Evolutionary conservation across 495 filamentous ascomycete genomes (phyloP), one percentile per base, ranked within the genome.

Genomic region (Aspergillus nanangensis): DNA sequence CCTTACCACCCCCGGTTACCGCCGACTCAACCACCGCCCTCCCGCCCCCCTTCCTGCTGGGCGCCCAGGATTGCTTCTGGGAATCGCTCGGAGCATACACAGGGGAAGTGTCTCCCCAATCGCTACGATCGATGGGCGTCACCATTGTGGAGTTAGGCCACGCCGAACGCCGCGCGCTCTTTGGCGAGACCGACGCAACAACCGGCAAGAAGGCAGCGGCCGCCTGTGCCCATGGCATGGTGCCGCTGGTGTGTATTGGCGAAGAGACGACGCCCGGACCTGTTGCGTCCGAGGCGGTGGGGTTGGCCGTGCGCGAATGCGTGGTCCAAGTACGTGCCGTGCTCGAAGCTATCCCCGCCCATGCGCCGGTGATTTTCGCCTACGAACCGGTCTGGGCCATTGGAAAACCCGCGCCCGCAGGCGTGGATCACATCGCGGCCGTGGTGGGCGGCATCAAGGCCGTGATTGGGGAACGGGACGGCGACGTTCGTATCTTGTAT

Each of bases 381-480:
- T 95, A 95, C 60, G 89, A 95, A 69, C 88, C 88, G 9, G 86
- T 92, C 1, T 94, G 88, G 88, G 88, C 88, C 0, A 94, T 94
- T 64, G 88, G 88, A 3, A 77, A 86, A 21, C 66, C 69, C 0
- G 71, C 80, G 52, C 88, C 88, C n/a, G 89, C 89, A 3, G 68
- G 70, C 8, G 75, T 79, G 21, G 80, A 84, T 45, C 82, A 93
- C 63, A 87, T 95, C 3, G 71, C 77, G 3, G 75, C 69, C 25
- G 87, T 91, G n/a, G 79, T 85, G 37, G 69, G 72, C 51, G 74
- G 74, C 5, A 68, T 94, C 33, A 71, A 81, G 29, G 50, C 57
- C 3, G 60, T 71, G 2, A 55, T 75, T 42, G 66, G 65, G 10
- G 53, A 55, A 2, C 60, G 78, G 8, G 52, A 61, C 15, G 80